phyloP scores from a whole-genome alignment of 768 basidiomycete genomes.

The Serendipita indica region DNA sequence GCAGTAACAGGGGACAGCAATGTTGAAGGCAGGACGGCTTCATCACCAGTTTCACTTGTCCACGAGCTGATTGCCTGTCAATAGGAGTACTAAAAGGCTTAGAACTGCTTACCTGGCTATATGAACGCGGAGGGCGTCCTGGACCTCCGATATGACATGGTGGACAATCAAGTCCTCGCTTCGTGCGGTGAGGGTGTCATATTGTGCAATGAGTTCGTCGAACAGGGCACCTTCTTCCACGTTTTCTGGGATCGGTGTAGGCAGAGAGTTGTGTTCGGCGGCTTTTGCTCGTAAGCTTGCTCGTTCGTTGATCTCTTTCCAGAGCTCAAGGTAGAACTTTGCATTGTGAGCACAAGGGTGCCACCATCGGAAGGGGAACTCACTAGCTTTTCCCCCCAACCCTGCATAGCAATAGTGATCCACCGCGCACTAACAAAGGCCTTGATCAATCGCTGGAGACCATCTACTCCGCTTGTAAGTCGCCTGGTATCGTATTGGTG shows the following conservation, averaged over 20 bases:
- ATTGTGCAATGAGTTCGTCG: slow-evolving; percentile 55
- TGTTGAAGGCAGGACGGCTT: slow-evolving; percentile 46
- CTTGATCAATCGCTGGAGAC: slow-evolving; percentile 70
- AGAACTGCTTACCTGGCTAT: slow-evolving; percentile 30
- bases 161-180: slow-evolving; percentile 80
- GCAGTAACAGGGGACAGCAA: slow-evolving; percentile 64
- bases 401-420: slow-evolving; percentile 49
- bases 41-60: slow-evolving; percentile 20
- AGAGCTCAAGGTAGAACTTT: slow-evolving; percentile 87
- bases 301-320: slow-evolving; percentile 57
- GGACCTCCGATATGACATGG: slow-evolving; percentile 70
- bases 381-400: slow-evolving; percentile 86
- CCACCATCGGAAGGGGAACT: slow-evolving; percentile 19
- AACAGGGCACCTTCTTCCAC: slow-evolving; percentile 57
- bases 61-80: slow-evolving; percentile 18
- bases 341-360: not conserved
- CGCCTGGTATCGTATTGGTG: slow-evolving; percentile 38
- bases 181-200: slow-evolving; percentile 42
- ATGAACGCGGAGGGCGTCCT: slow-evolving; percentile 57
- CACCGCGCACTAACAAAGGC: slow-evolving; percentile 71
- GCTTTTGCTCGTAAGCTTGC: slow-evolving; percentile 42
- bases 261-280: slow-evolving; percentile 35
- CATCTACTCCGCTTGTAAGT: slow-evolving; percentile 71
- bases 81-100: not conserved
- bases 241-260: slow-evolving; percentile 26